These are phyloP conservation scores for Boletus mariae DNA, from an alignment of 1,284 basidiomycete species.

Conservation along the genomic window DNA sequence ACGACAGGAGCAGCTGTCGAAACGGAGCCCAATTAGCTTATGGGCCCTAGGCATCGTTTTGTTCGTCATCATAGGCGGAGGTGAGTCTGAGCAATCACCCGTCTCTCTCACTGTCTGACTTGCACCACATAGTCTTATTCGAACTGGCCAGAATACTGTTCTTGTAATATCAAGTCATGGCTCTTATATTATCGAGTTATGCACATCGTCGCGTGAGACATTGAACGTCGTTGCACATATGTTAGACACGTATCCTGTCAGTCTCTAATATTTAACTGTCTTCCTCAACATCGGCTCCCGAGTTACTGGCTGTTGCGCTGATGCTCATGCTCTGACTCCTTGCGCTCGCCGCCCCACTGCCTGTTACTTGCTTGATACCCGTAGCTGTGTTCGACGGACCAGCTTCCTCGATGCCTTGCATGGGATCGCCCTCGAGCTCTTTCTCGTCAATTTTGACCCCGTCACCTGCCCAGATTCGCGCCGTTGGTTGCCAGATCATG, in stretches of 20 bases:
- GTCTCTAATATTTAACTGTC: constrained; percentile 25
- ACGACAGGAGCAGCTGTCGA: constrained; percentile 63
- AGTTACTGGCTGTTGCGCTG: constrained; percentile 44
- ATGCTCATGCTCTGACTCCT: constrained; percentile 54
- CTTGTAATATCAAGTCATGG: constrained; percentile 39
- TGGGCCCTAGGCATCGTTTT: constrained; percentile 67
- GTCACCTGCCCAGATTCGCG: constrained; percentile 83
- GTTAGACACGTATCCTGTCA: constrained; percentile 20
- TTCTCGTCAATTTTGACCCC: constrained; percentile 74
- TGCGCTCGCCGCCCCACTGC: constrained; percentile 32
- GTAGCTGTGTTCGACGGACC: constrained; percentile 22
- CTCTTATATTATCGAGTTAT: constrained; percentile 1
- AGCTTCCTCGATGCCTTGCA: constrained; percentile 65
- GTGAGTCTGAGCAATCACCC: constrained; percentile 38
- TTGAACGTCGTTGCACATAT: constrained; percentile 14
- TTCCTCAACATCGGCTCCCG: constrained; percentile 38
- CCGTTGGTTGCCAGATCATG: constrained; percentile 87
- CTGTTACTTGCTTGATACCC: constrained; percentile 17
- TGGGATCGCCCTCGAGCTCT: constrained; percentile 71
- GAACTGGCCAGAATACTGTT: constrained; percentile 66
- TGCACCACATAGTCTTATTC: constrained; percentile 54
- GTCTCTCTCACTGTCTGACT: constrained; percentile 4
- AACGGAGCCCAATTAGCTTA: constrained; percentile 65
- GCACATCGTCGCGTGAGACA: constrained; percentile 6
- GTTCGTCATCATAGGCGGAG: constrained; percentile 75